These are phyloP conservation scores for Trametes cingulata DNA, from an alignment of 768 basidiomycete species.

Conservation along the genomic window DNA sequence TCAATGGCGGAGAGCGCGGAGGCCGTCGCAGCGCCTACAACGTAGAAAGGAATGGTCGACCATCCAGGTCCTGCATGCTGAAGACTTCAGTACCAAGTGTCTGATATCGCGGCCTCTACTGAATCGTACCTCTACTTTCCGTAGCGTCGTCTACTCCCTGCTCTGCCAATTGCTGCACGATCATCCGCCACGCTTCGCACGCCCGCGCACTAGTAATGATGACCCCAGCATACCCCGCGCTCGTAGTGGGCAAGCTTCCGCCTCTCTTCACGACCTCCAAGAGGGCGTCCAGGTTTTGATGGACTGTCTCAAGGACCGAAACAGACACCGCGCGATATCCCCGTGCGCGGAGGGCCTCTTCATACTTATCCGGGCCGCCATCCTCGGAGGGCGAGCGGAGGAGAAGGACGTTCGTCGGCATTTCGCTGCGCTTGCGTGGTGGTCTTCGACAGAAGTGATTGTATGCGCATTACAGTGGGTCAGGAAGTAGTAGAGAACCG, in stretches of 20 bases:
- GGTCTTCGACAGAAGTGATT: neutral
- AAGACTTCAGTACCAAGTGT: neutral
- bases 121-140: neutral
- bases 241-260: neutral
- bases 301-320: conserved; percentile 68
- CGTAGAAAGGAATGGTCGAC: conserved; percentile 70
- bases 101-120: neutral
- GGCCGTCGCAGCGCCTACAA: conserved; percentile 70
- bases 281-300: conserved; percentile 51
- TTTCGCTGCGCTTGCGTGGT: neutral
- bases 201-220: conserved; percentile 80
- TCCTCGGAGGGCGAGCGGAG: conserved; percentile 40
- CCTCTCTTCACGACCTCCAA: conserved; percentile 42
- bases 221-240: conserved; percentile 50
- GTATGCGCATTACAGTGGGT: neutral
- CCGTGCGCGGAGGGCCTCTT: conserved; percentile 44
- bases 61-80: conserved; percentile 47
- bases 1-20: conserved; percentile 41
- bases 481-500: neutral
- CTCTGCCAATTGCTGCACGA: conserved; percentile 32
- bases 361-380: conserved; percentile 55
- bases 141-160: neutral
- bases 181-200: conserved; percentile 67
- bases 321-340: conserved; percentile 61
- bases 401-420: conserved; percentile 39